phyloP scores from a whole-genome alignment of 176 grass and related monocot species.

The Carex kokanica region DNA sequence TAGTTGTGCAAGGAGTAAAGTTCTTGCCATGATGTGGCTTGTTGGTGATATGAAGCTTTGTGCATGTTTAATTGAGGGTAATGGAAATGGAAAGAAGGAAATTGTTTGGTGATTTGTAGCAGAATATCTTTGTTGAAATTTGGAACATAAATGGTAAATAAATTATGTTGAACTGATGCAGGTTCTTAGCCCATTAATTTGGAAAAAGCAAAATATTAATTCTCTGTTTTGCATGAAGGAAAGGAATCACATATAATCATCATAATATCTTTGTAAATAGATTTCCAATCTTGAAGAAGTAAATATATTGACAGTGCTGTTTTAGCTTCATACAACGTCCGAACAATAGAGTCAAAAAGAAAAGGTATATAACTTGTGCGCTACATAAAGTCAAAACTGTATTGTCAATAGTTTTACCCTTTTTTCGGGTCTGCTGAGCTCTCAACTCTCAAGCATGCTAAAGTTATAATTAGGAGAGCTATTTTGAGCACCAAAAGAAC shows the following conservation, averaged over 20 bases:
- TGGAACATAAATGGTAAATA: neutral
- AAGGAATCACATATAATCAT: neutral
- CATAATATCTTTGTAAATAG: neutral
- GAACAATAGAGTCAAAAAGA: no score
- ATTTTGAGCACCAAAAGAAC: no score
- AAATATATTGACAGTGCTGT: no score
- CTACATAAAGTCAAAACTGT: no score
- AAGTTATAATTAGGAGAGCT: neutral
- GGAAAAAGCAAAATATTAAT: neutral
- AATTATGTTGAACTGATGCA: neutral
- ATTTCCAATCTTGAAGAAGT: neutral
- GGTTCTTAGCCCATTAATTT: neutral
- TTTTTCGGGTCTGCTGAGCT: neutral
- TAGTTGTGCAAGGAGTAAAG: neutral
- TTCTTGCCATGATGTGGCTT: neutral
- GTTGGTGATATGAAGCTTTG: neutral
- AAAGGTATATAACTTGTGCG: no score
- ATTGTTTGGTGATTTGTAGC: slow-evolving; percentile 7
- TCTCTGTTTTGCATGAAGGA: neutral
- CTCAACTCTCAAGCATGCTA: neutral
- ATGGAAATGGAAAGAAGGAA: neutral
- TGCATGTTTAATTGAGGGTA: neutral
- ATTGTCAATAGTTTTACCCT: no score
- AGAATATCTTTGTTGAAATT: neutral
- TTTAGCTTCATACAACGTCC: no score